These are phyloP conservation scores for Nakazawaea anatomiae DNA, from an alignment of 805 yeast species.

Conservation along the genomic window DNA sequence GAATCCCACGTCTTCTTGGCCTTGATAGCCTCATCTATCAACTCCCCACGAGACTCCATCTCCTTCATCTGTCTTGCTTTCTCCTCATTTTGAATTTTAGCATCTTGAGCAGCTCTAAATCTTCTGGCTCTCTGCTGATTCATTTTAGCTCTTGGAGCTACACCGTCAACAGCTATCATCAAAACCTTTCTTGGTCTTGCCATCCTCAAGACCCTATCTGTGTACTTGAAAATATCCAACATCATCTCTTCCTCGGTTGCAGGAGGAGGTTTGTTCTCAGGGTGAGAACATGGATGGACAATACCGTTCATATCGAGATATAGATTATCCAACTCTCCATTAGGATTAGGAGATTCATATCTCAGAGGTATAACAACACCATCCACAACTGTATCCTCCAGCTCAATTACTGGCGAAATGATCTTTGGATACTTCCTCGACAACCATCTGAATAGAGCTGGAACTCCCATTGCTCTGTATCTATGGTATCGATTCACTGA, in stretches of 20 bases:
- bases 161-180: slow-evolving; percentile 97
- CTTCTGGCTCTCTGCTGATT: slow-evolving; percentile 94
- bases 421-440: slow-evolving; percentile 91
- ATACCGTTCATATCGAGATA: slow-evolving; percentile 98
- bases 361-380: slow-evolving; percentile 60
- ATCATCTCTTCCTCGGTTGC: slow-evolving; percentile 97
- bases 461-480: slow-evolving; percentile 71
- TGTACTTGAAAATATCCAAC: slow-evolving; percentile 85
- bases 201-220: slow-evolving; percentile 86
- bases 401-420: slow-evolving; percentile 85
- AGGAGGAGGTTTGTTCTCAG: slow-evolving; percentile 94
- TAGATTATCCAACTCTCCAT: slow-evolving; percentile 91
- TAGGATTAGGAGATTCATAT: slow-evolving; percentile 77
- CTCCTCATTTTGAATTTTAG: slow-evolving; percentile 70
- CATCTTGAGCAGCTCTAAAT: slow-evolving; percentile 88
- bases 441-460: slow-evolving; percentile 96
- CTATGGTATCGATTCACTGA: background rate
- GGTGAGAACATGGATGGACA: slow-evolving; percentile 98
- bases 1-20: slow-evolving; percentile 87
- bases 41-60: slow-evolving; percentile 60
- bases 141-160: slow-evolving; percentile 98
- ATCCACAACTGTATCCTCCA: slow-evolving; percentile 49
- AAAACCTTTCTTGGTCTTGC: slow-evolving; percentile 92
- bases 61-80: slow-evolving; percentile 55
- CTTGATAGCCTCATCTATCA: slow-evolving; percentile 69